Conservation (phyloP, 148 eudicot species). For the Rhododendron ferrugineum region DNA sequence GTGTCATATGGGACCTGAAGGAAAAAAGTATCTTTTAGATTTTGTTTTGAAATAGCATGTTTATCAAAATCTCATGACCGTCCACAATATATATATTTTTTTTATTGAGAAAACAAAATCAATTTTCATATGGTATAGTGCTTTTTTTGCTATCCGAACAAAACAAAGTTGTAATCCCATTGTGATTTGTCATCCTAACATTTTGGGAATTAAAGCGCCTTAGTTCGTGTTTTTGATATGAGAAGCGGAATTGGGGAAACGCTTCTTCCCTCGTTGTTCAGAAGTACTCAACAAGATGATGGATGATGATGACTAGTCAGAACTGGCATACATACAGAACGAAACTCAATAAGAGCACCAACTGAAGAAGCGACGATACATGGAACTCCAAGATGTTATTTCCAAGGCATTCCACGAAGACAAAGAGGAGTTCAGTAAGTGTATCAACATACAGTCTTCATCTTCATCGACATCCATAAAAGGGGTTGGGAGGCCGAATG, state of each 20-base stretch:
- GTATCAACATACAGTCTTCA: slow-evolving; percentile 39
- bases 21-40: not conserved
- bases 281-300: slow-evolving; percentile 63
- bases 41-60: not conserved
- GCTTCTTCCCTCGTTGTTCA: slow-evolving; percentile 86
- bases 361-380: slow-evolving; percentile 51
- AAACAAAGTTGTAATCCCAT: not conserved
- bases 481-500: slow-evolving; percentile 19
- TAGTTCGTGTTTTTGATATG: slow-evolving; percentile 2
- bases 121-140: not conserved
- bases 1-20: not conserved
- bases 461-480: slow-evolving; percentile 50
- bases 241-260: slow-evolving; percentile 83
- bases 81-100: not conserved
- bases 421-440: slow-evolving; percentile 42
- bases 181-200: not conserved
- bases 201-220: not conserved
- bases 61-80: not conserved
- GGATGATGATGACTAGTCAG: slow-evolving; percentile 59
- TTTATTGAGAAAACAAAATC: not conserved
- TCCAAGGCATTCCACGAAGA: slow-evolving; percentile 63
- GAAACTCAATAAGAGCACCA: slow-evolving; percentile 50
- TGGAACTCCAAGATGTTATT: slow-evolving; percentile 61
- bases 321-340: slow-evolving; percentile 41
- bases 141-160: not conserved